These are phyloP conservation scores for Helicostylum pulchrum DNA, from an alignment of 192 early-diverging fungal genomes.

Conservation along the genomic window DNA sequence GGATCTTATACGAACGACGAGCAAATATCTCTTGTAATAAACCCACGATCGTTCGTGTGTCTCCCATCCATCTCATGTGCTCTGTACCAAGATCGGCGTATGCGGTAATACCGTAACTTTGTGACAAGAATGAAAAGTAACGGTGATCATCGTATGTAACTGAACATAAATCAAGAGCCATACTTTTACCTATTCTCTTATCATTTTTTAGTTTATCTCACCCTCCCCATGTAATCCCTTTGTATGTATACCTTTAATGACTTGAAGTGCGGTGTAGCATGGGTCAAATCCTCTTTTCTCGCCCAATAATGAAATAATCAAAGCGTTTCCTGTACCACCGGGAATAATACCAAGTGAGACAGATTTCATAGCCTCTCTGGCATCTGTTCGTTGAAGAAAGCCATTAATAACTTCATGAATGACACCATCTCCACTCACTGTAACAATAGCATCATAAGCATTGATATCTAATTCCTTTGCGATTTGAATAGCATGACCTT, in stretches of 20 bases:
- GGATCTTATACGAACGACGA: conserved; percentile 36
- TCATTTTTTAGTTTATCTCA: neutral
- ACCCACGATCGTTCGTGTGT: conserved; percentile 40
- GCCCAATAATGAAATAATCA: conserved; percentile 49
- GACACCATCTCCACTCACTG: conserved; percentile 78
- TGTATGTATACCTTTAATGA: conserved; percentile 38
- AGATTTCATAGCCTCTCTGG: conserved; percentile 43
- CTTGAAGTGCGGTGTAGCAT: conserved; percentile 32
- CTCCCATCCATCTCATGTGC: conserved; percentile 57
- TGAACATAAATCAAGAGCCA: conserved; percentile 58
- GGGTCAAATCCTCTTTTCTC: conserved; percentile 40
- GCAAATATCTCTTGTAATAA: conserved; percentile 43
- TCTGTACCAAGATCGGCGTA: conserved; percentile 57
- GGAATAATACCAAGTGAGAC: conserved; percentile 66
- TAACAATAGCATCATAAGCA: conserved; percentile 56
- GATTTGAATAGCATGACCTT: conserved; percentile 61
- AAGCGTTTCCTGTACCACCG: conserved; percentile 55
- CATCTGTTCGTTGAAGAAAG: conserved; percentile 69
- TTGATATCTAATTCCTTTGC: conserved; percentile 52
- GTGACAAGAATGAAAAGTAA: conserved; percentile 54
- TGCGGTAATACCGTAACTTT: conserved; percentile 54
- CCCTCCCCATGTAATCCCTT: neutral
- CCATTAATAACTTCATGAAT: conserved; percentile 82
- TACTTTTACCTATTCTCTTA: conserved; percentile 8
- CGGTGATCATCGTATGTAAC: conserved; percentile 43